Percentiles rank a stretch among this genome's conserved stretches.
Evolutionary conservation across 1,284 basidiomycete species (phyloP).

Genomic region (Naganishia sp.): DNA sequence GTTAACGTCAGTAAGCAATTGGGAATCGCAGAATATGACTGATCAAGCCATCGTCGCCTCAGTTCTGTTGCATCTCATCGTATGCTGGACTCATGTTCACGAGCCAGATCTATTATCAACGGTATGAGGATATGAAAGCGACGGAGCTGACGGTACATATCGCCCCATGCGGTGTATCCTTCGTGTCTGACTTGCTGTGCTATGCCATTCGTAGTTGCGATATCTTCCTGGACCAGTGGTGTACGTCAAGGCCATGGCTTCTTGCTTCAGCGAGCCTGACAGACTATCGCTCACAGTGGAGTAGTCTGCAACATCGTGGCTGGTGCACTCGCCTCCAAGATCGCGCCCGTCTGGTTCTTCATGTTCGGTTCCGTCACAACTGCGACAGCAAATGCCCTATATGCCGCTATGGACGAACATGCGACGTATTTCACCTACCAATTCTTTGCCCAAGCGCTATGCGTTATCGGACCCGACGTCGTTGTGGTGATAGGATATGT

Average conservation of each 20-base stretch:
- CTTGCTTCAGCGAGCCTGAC: neutral
- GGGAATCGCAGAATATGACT: neutral
- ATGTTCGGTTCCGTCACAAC: neutral
- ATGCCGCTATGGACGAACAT: neutral
- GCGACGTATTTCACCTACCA: constrained; percentile 2
- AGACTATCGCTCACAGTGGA: constrained; percentile 56
- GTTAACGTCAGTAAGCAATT: constrained; percentile 48
- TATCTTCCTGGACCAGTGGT: constrained; percentile 16
- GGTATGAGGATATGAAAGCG: constrained; percentile 40
- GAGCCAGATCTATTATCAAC: constrained; percentile 48
- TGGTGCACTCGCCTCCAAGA: constrained; percentile 4
- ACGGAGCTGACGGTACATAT: constrained; percentile 4
- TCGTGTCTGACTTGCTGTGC: neutral
- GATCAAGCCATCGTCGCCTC: constrained; percentile 22
- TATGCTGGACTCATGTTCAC: constrained; percentile 40
- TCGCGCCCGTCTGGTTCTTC: constrained; percentile 7
- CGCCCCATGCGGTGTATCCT: neutral
- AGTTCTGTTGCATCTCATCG: neutral
- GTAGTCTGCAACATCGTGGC: constrained; percentile 61
- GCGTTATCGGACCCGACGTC: neutral
- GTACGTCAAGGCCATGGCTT: neutral
- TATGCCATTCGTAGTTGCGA: neutral
- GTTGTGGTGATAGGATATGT: neutral
- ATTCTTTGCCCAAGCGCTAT: constrained; percentile 6
- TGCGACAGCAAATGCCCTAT: constrained; percentile 12